These are phyloP conservation scores for Phytophthora crassamura DNA, from an alignment of 352 stramenopile genomes.

Conservation along the genomic window DNA sequence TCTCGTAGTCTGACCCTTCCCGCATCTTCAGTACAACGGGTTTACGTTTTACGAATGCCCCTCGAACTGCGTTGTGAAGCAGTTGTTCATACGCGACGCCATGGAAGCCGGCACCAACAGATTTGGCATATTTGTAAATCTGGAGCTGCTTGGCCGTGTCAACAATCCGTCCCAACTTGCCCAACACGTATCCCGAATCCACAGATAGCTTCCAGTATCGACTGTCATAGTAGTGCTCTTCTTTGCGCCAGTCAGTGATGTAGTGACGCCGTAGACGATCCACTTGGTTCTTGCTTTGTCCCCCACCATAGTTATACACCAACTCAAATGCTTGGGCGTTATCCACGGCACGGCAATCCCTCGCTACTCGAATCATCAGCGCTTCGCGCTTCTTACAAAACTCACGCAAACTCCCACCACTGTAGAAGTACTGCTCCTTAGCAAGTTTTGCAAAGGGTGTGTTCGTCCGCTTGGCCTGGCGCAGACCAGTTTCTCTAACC, in stretches of 20 bases:
- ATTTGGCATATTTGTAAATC: no score
- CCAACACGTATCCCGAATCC: no score
- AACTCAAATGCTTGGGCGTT: slow-evolving; percentile 9
- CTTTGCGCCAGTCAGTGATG: slow-evolving; percentile 25
- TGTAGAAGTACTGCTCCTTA: slow-evolving; percentile 32
- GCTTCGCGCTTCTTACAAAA: slow-evolving; percentile 7
- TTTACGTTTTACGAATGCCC: no score
- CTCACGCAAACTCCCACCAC: slow-evolving; percentile 32
- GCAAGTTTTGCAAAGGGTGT: slow-evolving; percentile 22
- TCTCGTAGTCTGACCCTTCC: no score
- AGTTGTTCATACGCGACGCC: no score
- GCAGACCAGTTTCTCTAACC: slow-evolving; percentile 22
- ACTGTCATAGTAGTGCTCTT: no score
- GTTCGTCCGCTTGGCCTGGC: slow-evolving; percentile 3
- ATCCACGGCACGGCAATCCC: slow-evolving; percentile 1
- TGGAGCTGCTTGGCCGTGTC: no score
- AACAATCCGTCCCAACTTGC: no score
- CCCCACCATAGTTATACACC: slow-evolving; percentile 22
- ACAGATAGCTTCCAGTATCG: no score
- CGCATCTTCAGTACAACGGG: no score
- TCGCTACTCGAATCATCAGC: neutral
- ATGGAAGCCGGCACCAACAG: no score
- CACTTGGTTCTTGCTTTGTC: slow-evolving; percentile 5
- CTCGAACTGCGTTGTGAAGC: no score
- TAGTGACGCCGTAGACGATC: slow-evolving; percentile 32